A percentile compares a stretch with the other conserved stretches of the same genome.
Evolutionary conservation across 306 rosid species (phyloP).

Genomic region (Crotalaria pallida): DNA sequence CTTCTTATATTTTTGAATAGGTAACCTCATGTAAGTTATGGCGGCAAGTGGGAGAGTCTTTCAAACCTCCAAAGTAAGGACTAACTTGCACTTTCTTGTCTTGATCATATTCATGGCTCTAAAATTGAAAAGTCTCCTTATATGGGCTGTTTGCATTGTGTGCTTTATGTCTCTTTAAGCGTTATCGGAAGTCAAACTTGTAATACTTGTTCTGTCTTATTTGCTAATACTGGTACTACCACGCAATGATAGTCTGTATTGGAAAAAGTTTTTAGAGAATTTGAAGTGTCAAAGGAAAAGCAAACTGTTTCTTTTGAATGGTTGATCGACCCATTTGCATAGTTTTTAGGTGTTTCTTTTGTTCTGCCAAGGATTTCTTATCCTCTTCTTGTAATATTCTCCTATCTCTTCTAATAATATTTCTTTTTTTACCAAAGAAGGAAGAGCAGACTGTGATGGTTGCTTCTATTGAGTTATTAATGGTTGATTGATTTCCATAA

Average conservation of each 20-base stretch:
- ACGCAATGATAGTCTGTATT: neutral
- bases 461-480: constrained; percentile 2
- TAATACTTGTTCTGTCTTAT: neutral
- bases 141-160: neutral
- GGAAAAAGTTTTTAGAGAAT: constrained; percentile 4
- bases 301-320: no score
- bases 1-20: constrained; percentile 39
- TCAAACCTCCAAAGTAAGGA: constrained; percentile 97
- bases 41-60: constrained; percentile 99
- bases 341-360: no score
- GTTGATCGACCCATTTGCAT: no score
- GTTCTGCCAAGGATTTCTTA: no score
- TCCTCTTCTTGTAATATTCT: no score
- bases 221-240: neutral
- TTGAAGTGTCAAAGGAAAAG: no score
- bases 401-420: no score
- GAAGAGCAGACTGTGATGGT: neutral
- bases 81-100: constrained; percentile 5
- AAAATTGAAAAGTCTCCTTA: neutral
- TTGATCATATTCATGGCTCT: constrained; percentile 8
- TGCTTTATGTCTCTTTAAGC: constrained; percentile 14
- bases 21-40: constrained; percentile 95
- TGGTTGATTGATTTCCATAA: constrained; percentile 17
- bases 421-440: neutral
- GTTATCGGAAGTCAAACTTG: constrained; percentile 9